A percentile compares a stretch with the other conserved stretches of the same genome.
Conservation (phyloP, 148 eudicot genomes). For the Fagopyrum tataricum region DNA sequence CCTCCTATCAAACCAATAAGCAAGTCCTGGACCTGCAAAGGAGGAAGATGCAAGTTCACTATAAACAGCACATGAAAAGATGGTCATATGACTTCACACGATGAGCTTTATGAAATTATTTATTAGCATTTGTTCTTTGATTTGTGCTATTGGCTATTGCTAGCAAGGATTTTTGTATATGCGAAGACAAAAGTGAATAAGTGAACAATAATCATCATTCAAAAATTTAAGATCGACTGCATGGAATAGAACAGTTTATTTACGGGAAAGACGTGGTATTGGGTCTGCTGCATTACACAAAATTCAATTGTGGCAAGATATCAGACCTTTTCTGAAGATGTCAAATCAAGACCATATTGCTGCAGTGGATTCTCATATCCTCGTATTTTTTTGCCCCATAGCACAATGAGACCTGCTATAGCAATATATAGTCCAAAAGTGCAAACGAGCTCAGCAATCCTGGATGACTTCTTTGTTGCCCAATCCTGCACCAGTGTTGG, state of each 20-base stretch:
- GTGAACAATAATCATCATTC: neutral
- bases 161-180: neutral
- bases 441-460: conserved; percentile 62
- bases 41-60: conserved; percentile 10
- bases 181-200: neutral
- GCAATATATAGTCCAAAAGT: conserved; percentile 75
- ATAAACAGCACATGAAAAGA: neutral
- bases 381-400: conserved; percentile 89
- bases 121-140: neutral
- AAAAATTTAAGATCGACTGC: neutral
- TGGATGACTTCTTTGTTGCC: conserved; percentile 50
- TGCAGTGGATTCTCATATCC: conserved; percentile 71
- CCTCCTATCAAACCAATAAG: conserved; percentile 72
- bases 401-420: conserved; percentile 47
- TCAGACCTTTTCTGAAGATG: conserved; percentile 56
- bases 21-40: conserved; percentile 53
- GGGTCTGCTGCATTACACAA: neutral
- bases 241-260: neutral
- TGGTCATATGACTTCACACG: neutral
- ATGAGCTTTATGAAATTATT: neutral
- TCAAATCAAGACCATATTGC: conserved; percentile 80
- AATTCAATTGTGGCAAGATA: neutral
- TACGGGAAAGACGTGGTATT: neutral
- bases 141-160: neutral
- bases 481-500: conserved; percentile 73